Evolutionary conservation across 805 yeast genomes (phyloP).

Genomic region (Saccharomyces kudriavzevii): DNA sequence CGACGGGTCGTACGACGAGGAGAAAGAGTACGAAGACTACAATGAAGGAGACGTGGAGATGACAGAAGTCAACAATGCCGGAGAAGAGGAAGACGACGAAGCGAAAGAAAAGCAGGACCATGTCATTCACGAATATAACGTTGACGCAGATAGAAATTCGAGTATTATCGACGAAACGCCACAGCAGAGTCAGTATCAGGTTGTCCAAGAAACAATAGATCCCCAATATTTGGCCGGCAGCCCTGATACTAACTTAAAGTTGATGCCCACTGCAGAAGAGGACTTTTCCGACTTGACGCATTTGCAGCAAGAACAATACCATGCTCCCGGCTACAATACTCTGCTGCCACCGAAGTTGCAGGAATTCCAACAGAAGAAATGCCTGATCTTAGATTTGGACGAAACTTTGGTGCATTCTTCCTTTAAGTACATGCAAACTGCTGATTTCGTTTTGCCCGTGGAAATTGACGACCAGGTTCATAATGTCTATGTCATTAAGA

Average conservation of each 20-base stretch:
- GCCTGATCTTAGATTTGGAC: slow-evolving; percentile 85
- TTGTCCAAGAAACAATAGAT: slow-evolving; percentile 4
- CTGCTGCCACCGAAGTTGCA: slow-evolving; percentile 43
- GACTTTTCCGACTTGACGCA: slow-evolving; percentile 50
- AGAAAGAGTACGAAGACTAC: slow-evolving; percentile 5
- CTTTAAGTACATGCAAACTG: slow-evolving; percentile 82
- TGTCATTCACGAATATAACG: slow-evolving; percentile 17
- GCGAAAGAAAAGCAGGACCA: slow-evolving; percentile 19
- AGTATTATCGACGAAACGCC: slow-evolving; percentile 8
- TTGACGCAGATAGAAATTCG: slow-evolving; percentile 25
- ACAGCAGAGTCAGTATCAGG: slow-evolving; percentile 4
- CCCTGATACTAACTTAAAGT: not conserved
- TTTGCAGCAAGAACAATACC: slow-evolving; percentile 65
- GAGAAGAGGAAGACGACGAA: slow-evolving; percentile 6
- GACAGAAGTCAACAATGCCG: not conserved
- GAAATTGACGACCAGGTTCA: slow-evolving; percentile 90
- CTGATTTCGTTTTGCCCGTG: slow-evolving; percentile 95
- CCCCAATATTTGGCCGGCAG: not conserved
- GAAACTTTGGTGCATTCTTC: slow-evolving; percentile 95
- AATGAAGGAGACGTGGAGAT: not conserved
- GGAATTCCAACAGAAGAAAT: slow-evolving; percentile 57
- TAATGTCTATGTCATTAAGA: slow-evolving; percentile 89
- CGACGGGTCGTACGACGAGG: slow-evolving; percentile 11
- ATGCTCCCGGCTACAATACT: slow-evolving; percentile 56
- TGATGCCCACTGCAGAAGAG: slow-evolving; percentile 17